phyloP scores from a whole-genome alignment of 2,329 filamentous ascomycete species.

The Pseudocercospora macadamiae region DNA sequence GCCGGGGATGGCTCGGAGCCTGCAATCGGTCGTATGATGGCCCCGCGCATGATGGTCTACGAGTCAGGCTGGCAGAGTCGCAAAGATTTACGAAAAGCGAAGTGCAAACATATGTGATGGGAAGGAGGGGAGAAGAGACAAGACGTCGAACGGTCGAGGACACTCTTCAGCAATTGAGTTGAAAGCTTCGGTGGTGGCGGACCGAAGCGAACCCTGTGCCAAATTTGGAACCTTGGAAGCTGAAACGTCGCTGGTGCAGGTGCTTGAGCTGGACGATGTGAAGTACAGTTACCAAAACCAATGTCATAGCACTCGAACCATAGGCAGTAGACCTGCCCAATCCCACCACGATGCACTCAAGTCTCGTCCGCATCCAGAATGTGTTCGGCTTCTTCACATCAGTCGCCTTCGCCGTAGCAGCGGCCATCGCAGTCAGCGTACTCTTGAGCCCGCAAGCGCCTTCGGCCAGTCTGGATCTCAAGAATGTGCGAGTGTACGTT shows the following conservation, averaged over 20 bases:
- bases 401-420: constrained; percentile 79
- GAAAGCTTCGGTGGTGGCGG: neutral
- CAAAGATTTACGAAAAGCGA: neutral
- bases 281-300: neutral
- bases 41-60: no score
- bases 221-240: constrained; percentile 3
- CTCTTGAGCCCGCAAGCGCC: constrained; percentile 71
- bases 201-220: constrained; percentile 1
- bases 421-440: constrained; percentile 79
- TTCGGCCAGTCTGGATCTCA: constrained; percentile 64
- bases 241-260: neutral
- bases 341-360: constrained; percentile 74
- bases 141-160: no score
- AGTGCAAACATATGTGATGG: no score
- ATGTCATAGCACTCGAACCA: neutral
- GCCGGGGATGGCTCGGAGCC: neutral
- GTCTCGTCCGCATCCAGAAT: constrained; percentile 82
- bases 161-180: no score
- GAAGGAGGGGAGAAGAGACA: no score
- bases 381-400: constrained; percentile 98
- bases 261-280: neutral
- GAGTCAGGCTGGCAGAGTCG: neutral
- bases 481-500: constrained; percentile 82
- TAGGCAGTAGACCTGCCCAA: neutral
- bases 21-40: neutral